Evolutionary conservation across 1,284 basidiomycete species (phyloP).

Genomic region (Mycosarcoma mackinlayi): DNA sequence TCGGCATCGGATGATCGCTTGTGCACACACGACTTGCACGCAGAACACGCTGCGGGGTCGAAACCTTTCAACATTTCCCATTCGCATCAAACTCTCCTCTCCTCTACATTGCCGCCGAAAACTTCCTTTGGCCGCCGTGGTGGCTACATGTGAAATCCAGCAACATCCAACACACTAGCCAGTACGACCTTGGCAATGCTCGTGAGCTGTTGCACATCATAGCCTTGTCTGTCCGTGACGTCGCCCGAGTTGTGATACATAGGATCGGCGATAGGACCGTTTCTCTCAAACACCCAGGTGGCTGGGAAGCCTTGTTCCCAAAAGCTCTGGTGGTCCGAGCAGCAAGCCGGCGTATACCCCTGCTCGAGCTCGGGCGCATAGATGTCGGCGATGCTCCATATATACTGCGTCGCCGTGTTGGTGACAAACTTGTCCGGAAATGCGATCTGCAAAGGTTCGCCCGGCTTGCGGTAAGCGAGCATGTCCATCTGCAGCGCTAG

Average conservation of each 20-base stretch:
- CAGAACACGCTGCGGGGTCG: too few species aligned
- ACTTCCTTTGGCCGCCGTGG: too few species aligned
- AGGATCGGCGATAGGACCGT: slow-evolving; percentile 66
- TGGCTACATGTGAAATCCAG: slow-evolving; percentile 25
- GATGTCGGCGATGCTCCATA: slow-evolving; percentile 58
- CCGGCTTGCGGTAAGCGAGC: slow-evolving; percentile 58
- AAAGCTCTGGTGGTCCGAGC: slow-evolving; percentile 67
- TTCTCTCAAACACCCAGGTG: slow-evolving; percentile 67
- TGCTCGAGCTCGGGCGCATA: slow-evolving; percentile 59
- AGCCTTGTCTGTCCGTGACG: slow-evolving; percentile 53
- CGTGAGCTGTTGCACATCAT: slow-evolving; percentile 64
- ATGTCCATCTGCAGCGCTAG: slow-evolving; percentile 61
- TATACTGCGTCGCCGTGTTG: slow-evolving; percentile 41
- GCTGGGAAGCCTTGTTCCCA: slow-evolving; percentile 51
- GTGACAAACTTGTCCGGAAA: slow-evolving; percentile 65
- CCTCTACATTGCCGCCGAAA: too few species aligned
- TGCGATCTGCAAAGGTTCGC: slow-evolving; percentile 66
- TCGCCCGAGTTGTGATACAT: slow-evolving; percentile 68
- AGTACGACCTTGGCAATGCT: slow-evolving; percentile 60
- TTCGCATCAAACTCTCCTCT: neutral
- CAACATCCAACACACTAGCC: slow-evolving; percentile 49
- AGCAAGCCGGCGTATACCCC: slow-evolving; percentile 64
- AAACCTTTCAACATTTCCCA: neutral
- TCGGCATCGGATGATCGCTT: neutral
- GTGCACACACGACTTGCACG: too few species aligned